Base-by-base conservation (phyloP, 2,329 filamentous ascomycete species). In the Phyllosticta ampelicida region DNA sequence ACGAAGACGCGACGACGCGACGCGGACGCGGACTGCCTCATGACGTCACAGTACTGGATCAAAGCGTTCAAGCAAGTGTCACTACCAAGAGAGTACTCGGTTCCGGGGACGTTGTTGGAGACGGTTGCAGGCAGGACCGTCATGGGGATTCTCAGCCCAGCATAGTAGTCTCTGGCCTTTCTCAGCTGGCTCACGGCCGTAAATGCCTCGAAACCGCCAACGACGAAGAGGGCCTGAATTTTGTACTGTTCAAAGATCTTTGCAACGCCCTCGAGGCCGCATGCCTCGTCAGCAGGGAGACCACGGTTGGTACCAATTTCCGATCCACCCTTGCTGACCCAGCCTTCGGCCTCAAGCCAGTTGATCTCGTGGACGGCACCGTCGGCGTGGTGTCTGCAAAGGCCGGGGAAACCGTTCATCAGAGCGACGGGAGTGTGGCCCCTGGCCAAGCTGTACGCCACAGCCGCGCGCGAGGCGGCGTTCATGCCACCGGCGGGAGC, bases 401-500 rank as follows among this genome's bases (percentile, higher is more conserved):
- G 85, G 16, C 94, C 94, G 29, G 94, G 90, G 73, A 99, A 99
- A 23, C 94, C 94, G 67, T 99, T 99, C 76, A 97, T 89, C 58
- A 99, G 90, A 18, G 90, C 92, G 66, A 97, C 73, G 3, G 94
- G 89, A 55, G 89, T 90, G 72, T 99, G 94, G n/a, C 94, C 94
- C 60, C 90, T 84, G 51, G 88, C 87, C 60, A 95, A 73, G 71
- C 91, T 97, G 77, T 96, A 96, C 29, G 90, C 90, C 18, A 96
- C 91, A 13, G 89, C 92, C 28, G 90, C 92, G 64, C 94, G 85
- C 19, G 95, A 94, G 49, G 94, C 94, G 26, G 92, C 91, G 74
- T 99, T 99, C 89, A 99, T 97, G 66, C 94, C 94, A 72, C 94
- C 94, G 28, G 94, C 94, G 8, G 94, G 94, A 11, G 94, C 94